These are phyloP conservation scores for Fraxinus platypoda DNA, from an alignment of 305 asterid genomes.

Conservation along the genomic window DNA sequence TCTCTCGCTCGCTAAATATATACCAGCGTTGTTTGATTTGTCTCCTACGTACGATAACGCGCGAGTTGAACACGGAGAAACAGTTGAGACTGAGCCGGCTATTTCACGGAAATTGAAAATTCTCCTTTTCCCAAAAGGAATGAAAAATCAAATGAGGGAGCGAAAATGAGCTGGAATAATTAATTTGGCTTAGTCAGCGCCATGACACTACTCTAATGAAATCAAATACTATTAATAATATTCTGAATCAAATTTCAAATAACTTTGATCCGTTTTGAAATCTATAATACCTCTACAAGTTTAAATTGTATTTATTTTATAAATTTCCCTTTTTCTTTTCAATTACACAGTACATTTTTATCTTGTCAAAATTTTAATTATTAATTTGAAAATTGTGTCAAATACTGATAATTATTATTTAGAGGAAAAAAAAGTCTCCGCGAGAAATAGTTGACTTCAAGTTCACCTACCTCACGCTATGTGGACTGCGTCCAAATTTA, in stretches of 20 bases:
- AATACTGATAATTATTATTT: neutral
- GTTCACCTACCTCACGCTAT: neutral
- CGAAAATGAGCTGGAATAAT: conserved; percentile 3
- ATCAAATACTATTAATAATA: neutral
- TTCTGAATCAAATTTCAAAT: neutral
- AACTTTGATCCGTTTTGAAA: neutral
- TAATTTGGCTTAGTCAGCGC: neutral
- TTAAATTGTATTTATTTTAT: neutral
- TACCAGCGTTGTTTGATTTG: conserved; percentile 21
- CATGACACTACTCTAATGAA: neutral
- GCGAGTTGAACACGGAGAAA: conserved; percentile 64
- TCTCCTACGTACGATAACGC: conserved; percentile 30
- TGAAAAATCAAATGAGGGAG: neutral
- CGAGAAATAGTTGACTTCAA: neutral
- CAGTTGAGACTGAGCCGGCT: conserved; percentile 36
- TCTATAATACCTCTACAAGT: neutral
- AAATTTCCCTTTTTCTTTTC: neutral
- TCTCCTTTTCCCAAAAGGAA: neutral
- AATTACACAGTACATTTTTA: neutral
- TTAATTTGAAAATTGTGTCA: neutral
- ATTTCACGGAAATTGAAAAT: neutral
- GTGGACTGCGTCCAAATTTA: neutral
- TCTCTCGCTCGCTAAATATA: conserved; percentile 14
- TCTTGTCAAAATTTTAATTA: neutral
- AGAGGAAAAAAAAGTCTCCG: neutral